phyloP scores from a whole-genome alignment of 768 basidiomycete genomes.

The Leccinum fibrillosum region DNA sequence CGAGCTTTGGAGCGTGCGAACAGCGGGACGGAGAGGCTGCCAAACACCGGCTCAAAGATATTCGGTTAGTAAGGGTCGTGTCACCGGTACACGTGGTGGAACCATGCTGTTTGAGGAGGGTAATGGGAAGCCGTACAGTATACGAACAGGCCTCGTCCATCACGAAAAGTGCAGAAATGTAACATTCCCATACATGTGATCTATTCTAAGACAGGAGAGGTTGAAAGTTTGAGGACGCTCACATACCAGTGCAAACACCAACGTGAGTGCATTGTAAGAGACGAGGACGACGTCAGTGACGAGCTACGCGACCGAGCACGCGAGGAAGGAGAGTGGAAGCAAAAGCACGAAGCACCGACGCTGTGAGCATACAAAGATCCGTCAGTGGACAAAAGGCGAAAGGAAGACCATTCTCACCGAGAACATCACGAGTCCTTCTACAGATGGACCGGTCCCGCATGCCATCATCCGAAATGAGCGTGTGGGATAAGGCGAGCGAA shows the following conservation, averaged over 20 bases:
- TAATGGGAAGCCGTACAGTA: too few relatives aligned
- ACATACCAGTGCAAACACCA: neutral
- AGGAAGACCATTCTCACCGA: constrained; percentile 32
- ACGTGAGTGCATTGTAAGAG: too few relatives aligned
- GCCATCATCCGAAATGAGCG: constrained; percentile 61
- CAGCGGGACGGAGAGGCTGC: too few relatives aligned
- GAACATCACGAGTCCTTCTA: constrained; percentile 55
- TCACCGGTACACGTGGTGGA: too few relatives aligned
- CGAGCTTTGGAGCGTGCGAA: too few relatives aligned
- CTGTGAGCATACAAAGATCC: too few relatives aligned
- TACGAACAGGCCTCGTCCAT: too few relatives aligned
- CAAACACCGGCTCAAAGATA: too few relatives aligned
- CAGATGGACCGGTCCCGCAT: constrained; percentile 40
- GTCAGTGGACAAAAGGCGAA: neutral
- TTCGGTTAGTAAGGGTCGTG: too few relatives aligned
- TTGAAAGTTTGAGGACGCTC: neutral
- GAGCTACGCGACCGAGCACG: constrained; percentile 50
- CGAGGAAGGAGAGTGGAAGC: constrained; percentile 68
- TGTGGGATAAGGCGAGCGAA: constrained; percentile 57
- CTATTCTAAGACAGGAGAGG: neutral
- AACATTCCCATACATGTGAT: too few relatives aligned
- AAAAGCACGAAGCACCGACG: constrained; percentile 42
- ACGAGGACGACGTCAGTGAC: neutral
- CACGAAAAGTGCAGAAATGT: too few relatives aligned
- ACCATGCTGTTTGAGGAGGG: too few relatives aligned